A percentile compares a stretch with the other conserved stretches of the same genome.
phyloP scores from a whole-genome alignment of 306 rosid genomes.

The Castanea sativa region DNA sequence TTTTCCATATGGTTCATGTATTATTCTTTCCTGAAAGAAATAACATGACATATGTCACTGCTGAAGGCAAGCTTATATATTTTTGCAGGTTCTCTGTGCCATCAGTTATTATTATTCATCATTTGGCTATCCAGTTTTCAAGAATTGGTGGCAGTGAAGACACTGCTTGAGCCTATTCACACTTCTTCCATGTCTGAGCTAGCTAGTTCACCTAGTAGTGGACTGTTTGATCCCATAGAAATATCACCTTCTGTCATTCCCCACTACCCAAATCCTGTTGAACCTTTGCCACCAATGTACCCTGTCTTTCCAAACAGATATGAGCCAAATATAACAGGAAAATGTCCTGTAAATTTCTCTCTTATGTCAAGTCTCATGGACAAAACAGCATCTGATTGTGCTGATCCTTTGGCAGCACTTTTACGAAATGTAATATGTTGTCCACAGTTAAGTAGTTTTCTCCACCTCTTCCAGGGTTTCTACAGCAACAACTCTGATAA shows the following conservation, averaged over 20 bases:
- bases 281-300: constrained; percentile 79
- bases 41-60: neutral
- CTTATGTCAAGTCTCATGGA: constrained; percentile 65
- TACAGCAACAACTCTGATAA: constrained; percentile 48
- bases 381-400: constrained; percentile 86
- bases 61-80: constrained; percentile 27
- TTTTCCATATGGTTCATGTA: neutral
- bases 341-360: constrained; percentile 87
- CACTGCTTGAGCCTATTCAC: constrained; percentile 31
- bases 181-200: constrained; percentile 44
- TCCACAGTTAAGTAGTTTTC: constrained; percentile 84
- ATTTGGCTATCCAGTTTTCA: constrained; percentile 66
- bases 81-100: constrained; percentile 73
- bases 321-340: constrained; percentile 83
- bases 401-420: constrained; percentile 76
- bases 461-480: constrained; percentile 93
- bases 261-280: constrained; percentile 60
- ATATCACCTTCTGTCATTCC: constrained; percentile 96
- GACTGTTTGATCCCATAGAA: constrained; percentile 81
- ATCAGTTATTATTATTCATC: constrained; percentile 54
- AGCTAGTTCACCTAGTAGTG: constrained; percentile 66
- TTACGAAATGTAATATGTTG: constrained; percentile 91
- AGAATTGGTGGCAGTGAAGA: constrained; percentile 54
- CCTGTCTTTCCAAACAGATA: constrained; percentile 80
- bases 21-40: neutral